Evolutionary conservation across 441 rosid species (phyloP), one percentile per base, ranked within the genome.

Genomic region (Rhodomyrtus psidioides): DNA sequence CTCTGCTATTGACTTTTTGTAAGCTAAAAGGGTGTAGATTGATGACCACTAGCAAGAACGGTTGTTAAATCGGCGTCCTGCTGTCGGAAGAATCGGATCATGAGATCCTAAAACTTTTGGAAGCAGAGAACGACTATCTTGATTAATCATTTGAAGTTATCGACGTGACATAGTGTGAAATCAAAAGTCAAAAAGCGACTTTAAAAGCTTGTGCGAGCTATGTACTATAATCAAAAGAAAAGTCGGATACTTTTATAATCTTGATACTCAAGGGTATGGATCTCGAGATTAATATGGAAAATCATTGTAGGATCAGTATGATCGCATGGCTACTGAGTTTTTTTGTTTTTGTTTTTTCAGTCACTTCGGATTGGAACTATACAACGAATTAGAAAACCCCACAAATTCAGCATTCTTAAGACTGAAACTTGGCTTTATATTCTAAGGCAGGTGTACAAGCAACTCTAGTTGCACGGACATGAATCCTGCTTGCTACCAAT

Each of bases 251-350:
- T 5, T 28, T 28, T 34, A 34, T 19, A 21, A 34, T 65, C 44
- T 65, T 42, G 8, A 34, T 65, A 19, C 0, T 34, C 76, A 19
- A 19, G 46, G 46, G 17, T 65, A 17, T 5, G 0, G 17, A 65
- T 34, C 26, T 65, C 0, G 0, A 65, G 46, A 65, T 0, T 65
- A 65, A 1, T 65, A 19, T 65, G 76, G 19, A 10, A 65, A 65
- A 65, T 2, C 26, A 65, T 34, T 12, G 26, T 19, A 30, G 26
- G 46, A 0, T 65, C 76, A 19, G 26, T 65, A 65, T 65, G 26
- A 2, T 30, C 3, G 12, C 44, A 12, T 46, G 0, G 0, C 76
- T 2, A 34, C 76, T 2, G 0, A 65, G 46, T 17, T 9, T 7
- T 19, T 5, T 65, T n/a, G n/a, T n/a, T n/a, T n/a, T n/a, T n/a